Conservation (phyloP, 352 stramenopile genomes). For the Aphanomyces astaci region DNA sequence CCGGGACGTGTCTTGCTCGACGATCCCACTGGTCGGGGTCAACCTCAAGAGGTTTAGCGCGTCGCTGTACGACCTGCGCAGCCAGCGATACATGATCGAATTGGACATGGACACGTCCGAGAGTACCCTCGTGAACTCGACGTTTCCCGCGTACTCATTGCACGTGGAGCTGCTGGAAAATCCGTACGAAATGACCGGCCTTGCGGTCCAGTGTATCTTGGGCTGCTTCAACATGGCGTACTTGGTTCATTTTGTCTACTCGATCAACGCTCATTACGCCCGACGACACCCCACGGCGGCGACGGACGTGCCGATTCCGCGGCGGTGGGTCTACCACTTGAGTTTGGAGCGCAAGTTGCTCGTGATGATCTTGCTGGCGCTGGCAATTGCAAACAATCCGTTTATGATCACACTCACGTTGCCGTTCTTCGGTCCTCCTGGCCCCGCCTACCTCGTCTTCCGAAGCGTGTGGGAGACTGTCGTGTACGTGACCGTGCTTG, state of each 20-base stretch:
- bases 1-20: background rate
- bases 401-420: background rate
- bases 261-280: background rate
- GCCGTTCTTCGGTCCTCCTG: background rate
- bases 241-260: background rate
- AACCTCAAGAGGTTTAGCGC: slow-evolving; percentile 6
- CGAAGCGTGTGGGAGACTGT: slow-evolving; percentile 6
- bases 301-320: background rate
- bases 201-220: background rate
- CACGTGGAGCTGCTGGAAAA: background rate
- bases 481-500: slow-evolving; percentile 1
- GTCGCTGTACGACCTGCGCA: background rate
- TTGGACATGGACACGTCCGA: background rate
- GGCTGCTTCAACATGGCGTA: background rate
- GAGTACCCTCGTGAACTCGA: background rate
- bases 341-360: slow-evolving; percentile 12
- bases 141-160: background rate
- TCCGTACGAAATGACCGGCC: slow-evolving; percentile 1
- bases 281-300: background rate
- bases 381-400: background rate
- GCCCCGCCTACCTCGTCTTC: background rate
- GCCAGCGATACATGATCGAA: background rate
- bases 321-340: slow-evolving; percentile 1
- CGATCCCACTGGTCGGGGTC: slow-evolving; percentile 3
- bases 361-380: background rate